Evolutionary conservation across 768 basidiomycete genomes (phyloP).

Genomic region (Phaffia australis): DNA sequence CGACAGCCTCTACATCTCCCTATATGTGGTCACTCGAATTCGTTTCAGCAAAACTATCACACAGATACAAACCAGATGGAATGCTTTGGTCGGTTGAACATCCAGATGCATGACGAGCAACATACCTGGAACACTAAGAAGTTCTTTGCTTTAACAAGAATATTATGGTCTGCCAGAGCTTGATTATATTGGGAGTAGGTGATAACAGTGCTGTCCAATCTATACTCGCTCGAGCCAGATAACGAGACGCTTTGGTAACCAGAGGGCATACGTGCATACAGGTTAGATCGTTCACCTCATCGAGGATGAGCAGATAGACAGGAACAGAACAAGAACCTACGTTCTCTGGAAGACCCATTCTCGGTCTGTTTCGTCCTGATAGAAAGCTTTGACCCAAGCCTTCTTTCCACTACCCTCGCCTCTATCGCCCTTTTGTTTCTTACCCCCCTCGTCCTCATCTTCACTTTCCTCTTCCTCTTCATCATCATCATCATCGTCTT

Average conservation of each 20-base stretch:
- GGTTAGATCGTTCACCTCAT: neutral
- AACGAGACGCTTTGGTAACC: conserved; percentile 59
- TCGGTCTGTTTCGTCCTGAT: conserved; percentile 60
- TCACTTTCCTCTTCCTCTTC: conserved; percentile 41
- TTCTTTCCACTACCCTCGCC: conserved; percentile 79
- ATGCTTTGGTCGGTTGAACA: neutral
- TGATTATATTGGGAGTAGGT: conserved; percentile 82
- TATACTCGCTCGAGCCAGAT: conserved; percentile 80
- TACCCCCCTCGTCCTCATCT: conserved; percentile 62
- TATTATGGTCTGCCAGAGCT: conserved; percentile 76
- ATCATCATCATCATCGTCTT: conserved; percentile 30
- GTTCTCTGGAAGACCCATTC: conserved; percentile 87
- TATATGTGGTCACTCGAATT: neutral
- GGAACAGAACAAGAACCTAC: conserved; percentile 45
- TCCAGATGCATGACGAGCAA: neutral
- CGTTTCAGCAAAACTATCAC: neutral
- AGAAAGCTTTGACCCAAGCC: conserved; percentile 93
- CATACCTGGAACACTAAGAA: conserved; percentile 83
- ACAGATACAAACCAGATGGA: neutral
- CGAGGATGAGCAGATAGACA: neutral
- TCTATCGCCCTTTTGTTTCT: conserved; percentile 53
- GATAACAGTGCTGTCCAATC: conserved; percentile 65
- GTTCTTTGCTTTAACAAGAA: conserved; percentile 98
- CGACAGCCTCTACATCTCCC: conserved; percentile 95
- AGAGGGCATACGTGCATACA: neutral